Conservation (phyloP, 176 grass and related monocot genomes). For the Areca catechu region DNA sequence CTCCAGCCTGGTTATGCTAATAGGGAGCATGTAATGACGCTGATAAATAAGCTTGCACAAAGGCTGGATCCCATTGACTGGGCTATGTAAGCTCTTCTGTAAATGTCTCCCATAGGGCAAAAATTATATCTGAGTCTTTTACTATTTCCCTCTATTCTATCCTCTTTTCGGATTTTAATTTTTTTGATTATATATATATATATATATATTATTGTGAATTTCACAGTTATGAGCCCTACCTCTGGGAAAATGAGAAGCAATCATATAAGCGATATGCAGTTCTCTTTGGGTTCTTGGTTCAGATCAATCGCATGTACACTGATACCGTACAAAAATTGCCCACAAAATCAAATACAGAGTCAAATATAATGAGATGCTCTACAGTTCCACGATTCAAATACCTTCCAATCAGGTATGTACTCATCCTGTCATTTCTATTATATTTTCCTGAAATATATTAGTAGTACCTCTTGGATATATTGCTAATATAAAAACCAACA, state of each 20-base stretch:
- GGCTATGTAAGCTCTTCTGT: constrained; percentile 72
- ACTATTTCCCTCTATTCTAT: not conserved
- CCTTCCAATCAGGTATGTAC: constrained; percentile 84
- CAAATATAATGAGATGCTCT: constrained; percentile 97
- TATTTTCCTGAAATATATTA: too few relatives aligned
- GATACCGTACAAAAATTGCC: constrained; percentile 68
- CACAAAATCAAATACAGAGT: constrained; percentile 88
- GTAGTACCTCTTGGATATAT: too few relatives aligned
- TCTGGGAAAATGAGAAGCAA: constrained; percentile 99
- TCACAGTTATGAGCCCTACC: constrained; percentile 91
- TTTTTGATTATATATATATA: not conserved
- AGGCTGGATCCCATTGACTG: constrained; percentile 97
- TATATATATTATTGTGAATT: constrained; percentile 13
- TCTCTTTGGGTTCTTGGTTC: constrained; percentile 93
- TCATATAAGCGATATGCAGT: constrained; percentile 95
- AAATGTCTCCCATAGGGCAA: not conserved
- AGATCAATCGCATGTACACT: constrained; percentile 89
- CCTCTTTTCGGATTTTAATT: constrained; percentile 9
- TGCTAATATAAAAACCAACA: too few relatives aligned
- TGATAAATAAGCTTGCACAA: constrained; percentile 63
- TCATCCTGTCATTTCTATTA: constrained; percentile 5
- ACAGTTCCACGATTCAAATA: constrained; percentile 97
- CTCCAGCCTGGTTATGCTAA: constrained; percentile 46
- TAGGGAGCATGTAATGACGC: constrained; percentile 51
- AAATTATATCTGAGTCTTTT: not conserved